Base-by-base conservation (phyloP, 768 basidiomycete species). In the Suillus ampliporus region DNA sequence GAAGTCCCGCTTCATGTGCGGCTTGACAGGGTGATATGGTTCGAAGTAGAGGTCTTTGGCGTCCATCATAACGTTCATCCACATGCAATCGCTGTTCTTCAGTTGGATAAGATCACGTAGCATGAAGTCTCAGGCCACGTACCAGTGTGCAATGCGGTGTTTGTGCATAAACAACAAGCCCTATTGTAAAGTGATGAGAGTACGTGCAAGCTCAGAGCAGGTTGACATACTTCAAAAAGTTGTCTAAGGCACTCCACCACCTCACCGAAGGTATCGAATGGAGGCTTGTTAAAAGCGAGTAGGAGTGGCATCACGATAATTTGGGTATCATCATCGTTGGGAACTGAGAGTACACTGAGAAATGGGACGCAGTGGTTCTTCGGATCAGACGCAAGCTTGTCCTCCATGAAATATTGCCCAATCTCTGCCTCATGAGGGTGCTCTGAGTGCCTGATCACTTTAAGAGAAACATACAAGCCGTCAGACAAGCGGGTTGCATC, bases 131-230 rank as follows among this genome's bases (percentile, higher is more conserved):
- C 47, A 3, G 9, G 13, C 5, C 11, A 64, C 65, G 31, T 63
- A 77, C 78, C 78, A 66, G 60, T 81, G 80, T 0, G 73, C 77
- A 23, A 79, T 71, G 3, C 61, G 69, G 43, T 77, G 67, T 5
- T 69, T 13, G 41, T 81, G 79, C 67, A 80, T 74, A 52, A 77
- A 80, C 21, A 69, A 65, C 0, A 80, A 53, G 2, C 76, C 77
- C 77, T 78, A 21, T 1, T 19, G n/a, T 23, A 19, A 0, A 1
- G 48, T 58, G 21, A 60, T 38, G 15, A 51, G 9, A 13, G 35
- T 17, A 11, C 4, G 7, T 11, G 1, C 23, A 57, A 7, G 17
- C 10, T 6, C 19, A 58, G 1, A 14, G 5, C 44, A 60, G 19
- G 7, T 19, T 14, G 15, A 5, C 2, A 56, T 57, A 75, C 72